Evolutionary conservation across 129 eudicot species (phyloP), one percentile per base, ranked within the genome.

Genomic region (Flaveria linearis): DNA sequence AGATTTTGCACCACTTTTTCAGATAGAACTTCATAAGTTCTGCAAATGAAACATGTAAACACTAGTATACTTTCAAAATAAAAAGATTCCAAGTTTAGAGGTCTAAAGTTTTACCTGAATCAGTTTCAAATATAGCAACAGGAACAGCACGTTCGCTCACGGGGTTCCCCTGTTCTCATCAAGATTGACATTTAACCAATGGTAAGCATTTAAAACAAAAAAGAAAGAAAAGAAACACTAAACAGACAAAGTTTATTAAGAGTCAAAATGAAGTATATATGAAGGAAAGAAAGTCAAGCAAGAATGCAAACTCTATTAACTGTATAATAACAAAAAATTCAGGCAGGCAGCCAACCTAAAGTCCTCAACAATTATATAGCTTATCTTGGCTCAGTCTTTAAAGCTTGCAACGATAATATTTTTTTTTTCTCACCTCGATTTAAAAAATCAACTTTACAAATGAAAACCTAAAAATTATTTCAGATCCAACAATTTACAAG

Each of bases 111-210:
- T 72, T 87, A 95, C 99, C 99, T 20, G 94, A 52, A 66, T 91
- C 91, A 68, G 99, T 86, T 83, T 91, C 99, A 86, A 95, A 95
- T 79, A 95, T 85, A 75, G 99, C 99, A 83, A 95, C 99, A 71
- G 99, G 99, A 78, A 95, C 88, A 36, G 97, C 99, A 51, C 99
- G 91, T 83, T 91, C 99, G 18, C 99, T 95, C 69, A 95, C 99
- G 16, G 99, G 97, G 61, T 87, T 86, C 67, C 99, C 99, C 99
- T 95, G 88, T 73, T 82, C 83, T 50, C 85, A 64, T 72, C 42
- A 65, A 69, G 49, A 83, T 68, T 78, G 47, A 43, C 36, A 74
- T 62, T 78, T 18, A 18, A 75, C 71, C 71, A 80, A 55, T 69
- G 20, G 30, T 30, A 28, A 57, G 73, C 78, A 4, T 57, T 58